Conservation (phyloP, 1,139 yeast species). For the Protomyces inundatus region DNA sequence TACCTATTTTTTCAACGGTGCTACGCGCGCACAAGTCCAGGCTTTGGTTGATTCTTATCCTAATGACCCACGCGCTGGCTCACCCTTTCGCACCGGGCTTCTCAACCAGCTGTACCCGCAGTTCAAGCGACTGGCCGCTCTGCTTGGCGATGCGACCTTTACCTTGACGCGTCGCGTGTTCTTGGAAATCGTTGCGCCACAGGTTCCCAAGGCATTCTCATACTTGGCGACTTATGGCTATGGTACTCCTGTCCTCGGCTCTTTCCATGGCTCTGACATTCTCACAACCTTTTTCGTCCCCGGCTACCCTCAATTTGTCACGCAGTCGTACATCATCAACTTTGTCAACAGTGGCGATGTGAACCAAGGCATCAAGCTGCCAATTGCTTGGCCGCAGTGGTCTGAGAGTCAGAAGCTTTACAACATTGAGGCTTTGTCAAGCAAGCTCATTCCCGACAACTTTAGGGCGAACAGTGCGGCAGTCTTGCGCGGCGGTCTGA, state of each 20-base stretch:
- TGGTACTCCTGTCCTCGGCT: neutral
- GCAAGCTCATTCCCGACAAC: neutral
- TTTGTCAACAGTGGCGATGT: neutral
- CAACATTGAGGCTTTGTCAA: neutral
- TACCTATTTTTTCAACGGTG: neutral
- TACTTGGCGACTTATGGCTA: neutral
- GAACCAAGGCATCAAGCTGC: neutral
- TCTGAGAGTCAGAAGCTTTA: neutral
- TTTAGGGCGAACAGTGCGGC: neutral
- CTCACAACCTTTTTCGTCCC: neutral
- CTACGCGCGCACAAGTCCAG: neutral
- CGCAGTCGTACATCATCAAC: neutral
- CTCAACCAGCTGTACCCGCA: neutral
- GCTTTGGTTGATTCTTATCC: neutral
- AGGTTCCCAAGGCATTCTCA: neutral
- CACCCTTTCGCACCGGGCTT: neutral
- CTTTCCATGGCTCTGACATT: neutral
- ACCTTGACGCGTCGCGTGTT: neutral
- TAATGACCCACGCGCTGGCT: neutral
- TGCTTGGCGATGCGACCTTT: neutral
- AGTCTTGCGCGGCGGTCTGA: neutral
- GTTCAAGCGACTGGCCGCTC: neutral
- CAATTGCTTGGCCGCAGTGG: conserved; percentile 1
- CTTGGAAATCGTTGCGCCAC: neutral
- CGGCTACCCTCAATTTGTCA: neutral